Conservation (phyloP, 192 early-diverging fungal genomes). For the Mortierella antarctica region DNA sequence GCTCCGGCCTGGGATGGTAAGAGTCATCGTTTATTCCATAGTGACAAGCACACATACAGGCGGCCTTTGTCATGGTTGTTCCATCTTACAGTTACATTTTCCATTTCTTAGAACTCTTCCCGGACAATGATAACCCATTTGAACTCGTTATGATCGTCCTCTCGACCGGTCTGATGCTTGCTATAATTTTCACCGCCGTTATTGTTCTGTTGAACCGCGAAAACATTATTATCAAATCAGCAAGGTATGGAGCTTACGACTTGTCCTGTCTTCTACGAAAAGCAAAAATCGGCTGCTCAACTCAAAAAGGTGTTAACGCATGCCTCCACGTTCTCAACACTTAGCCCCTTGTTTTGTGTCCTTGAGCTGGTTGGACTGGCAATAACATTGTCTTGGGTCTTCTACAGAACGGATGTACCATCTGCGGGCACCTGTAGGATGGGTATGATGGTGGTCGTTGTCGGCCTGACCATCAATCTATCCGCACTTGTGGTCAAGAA, state of each 20-base stretch:
- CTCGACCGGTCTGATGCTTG: constrained; percentile 1
- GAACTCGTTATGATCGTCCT: constrained; percentile 15
- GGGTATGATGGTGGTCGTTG: constrained; percentile 11
- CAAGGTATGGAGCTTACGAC: constrained; percentile 16
- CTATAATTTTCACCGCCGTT: constrained; percentile 1
- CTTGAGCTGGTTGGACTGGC: constrained; percentile 25
- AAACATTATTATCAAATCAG: constrained; percentile 42
- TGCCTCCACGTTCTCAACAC: background rate
- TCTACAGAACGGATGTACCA: constrained; percentile 9
- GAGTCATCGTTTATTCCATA: background rate
- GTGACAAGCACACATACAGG: background rate
- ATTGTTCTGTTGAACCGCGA: constrained; percentile 25
- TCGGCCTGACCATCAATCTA: constrained; percentile 34
- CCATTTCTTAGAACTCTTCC: constrained; percentile 17
- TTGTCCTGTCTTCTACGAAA: background rate
- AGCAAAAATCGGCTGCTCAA: no score
- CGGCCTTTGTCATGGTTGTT: background rate
- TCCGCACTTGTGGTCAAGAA: constrained; percentile 35
- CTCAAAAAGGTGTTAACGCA: background rate
- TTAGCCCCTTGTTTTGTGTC: constrained; percentile 12
- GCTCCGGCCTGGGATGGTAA: constrained; percentile 18
- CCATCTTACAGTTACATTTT: background rate
- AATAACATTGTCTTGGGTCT: constrained; percentile 24
- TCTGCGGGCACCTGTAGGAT: constrained; percentile 8
- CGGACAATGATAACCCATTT: background rate